Evolutionary conservation across 129 eudicot genomes (phyloP), one percentile per base, ranked within the genome.

Genomic region (Helianthus tuberosus): DNA sequence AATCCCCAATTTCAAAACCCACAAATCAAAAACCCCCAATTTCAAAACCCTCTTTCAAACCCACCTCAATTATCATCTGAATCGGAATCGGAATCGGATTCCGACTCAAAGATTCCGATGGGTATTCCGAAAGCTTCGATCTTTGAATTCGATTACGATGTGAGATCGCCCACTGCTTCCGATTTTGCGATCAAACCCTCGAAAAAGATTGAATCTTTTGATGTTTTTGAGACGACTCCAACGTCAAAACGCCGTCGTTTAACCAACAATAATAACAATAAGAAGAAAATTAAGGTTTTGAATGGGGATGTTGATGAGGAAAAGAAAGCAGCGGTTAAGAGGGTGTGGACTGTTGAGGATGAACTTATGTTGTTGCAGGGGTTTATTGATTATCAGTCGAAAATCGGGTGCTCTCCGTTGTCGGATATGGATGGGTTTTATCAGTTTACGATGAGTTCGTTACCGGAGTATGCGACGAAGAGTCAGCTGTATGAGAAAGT

Each of bases 401-500:
- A 46, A 14, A 77, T 64, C 25, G 96, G 89, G 8, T 8, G 16
- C 41, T 90, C 85, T 32, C 88, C 91, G 0, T 53, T 60, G 29
- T 57, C 87, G 0, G 85, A 86, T 64, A 64, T 78, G 78, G 87
- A 46, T 11, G 92, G 79, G 3, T 88, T 86, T 67, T 75, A 84
- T 67, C 79, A 76, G 36, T 86, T 70, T 61, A 44, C 77, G 0
- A 91, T 86, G 79, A 83, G 64, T 35, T 62, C 59, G 2, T 47
- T 86, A 27, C 71, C 59, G 8, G 86, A 77, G 1, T 76, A 59
- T 25, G 85, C 82, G 13, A 46, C 89, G 3, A 83, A 64, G 69
- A 80, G 58, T 17, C 97, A 91, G 51, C 41, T 91, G 77, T 72
- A 64, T 59, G 86, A 80, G 71, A 91, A 91, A 66, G 65, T 91